These are phyloP conservation scores for Globisporangium yorkense DNA, from an alignment of 352 stramenopile species.

Conservation along the genomic window DNA sequence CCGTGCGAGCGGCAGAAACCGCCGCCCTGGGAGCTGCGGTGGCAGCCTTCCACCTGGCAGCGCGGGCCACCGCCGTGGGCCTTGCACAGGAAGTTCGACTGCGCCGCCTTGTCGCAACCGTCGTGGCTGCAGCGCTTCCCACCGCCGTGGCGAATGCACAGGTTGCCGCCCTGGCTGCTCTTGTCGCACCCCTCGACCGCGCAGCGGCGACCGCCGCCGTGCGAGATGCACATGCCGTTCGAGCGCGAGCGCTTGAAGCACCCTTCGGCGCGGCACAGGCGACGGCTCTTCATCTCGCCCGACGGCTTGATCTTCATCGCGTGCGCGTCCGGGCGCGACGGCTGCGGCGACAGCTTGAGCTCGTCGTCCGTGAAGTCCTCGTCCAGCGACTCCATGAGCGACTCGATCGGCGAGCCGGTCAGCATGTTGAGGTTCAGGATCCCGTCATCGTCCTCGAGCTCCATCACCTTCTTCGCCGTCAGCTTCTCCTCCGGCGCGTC, in stretches of 20 bases:
- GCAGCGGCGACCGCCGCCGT: conserved; percentile 76
- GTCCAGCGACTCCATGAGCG: conserved; percentile 69
- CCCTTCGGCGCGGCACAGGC: conserved; percentile 61
- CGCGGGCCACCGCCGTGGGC: conserved; percentile 79
- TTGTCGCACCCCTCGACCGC: conserved; percentile 74
- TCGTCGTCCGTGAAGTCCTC: conserved; percentile 66
- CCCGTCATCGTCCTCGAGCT: conserved; percentile 48
- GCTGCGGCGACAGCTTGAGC: conserved; percentile 46
- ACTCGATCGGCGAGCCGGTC: conserved; percentile 52
- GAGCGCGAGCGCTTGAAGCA: conserved; percentile 87
- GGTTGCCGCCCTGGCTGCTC: conserved; percentile 72
- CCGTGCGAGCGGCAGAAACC: conserved; percentile 83
- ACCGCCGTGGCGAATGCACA: conserved; percentile 84
- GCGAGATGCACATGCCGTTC: conserved; percentile 82
- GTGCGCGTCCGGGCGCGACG: conserved; percentile 18
- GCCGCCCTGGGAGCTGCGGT: conserved; percentile 67
- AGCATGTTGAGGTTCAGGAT: conserved; percentile 79
- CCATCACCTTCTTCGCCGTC: conserved; percentile 26
- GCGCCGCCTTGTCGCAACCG: conserved; percentile 73
- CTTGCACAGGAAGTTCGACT: conserved; percentile 86
- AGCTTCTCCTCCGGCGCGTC: conserved; percentile 65
- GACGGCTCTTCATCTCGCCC: conserved; percentile 50
- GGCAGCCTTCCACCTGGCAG: conserved; percentile 64
- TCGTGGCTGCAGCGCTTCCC: conserved; percentile 76
- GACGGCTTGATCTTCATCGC: conserved; percentile 19